Evolutionary conservation across 805 yeast genomes (phyloP), one percentile per base, ranked within the genome.

Genomic region (Saccharomycopsis schoenii): DNA sequence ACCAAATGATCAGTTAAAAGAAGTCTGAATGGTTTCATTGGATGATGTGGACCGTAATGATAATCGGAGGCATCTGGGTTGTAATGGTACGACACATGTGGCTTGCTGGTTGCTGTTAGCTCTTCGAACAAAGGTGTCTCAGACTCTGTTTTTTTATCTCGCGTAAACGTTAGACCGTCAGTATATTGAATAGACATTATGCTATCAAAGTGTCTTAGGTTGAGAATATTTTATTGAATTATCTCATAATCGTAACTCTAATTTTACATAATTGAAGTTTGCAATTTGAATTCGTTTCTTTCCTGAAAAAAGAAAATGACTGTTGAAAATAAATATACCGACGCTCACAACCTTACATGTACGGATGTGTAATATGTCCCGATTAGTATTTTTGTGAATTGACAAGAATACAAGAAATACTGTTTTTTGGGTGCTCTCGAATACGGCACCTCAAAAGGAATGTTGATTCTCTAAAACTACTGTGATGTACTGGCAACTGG

Each of bases 21-120:
- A 64, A 94, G 77, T 66, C 99, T 77, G 72, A 92, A 89, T 15
- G 99, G 99, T 72, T 93, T 93, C 99, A 93, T 93, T n/a, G 99
- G 99, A 73, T 93, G 99, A 63, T 84, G 82, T 1, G 89, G 88
- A 17, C 99, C 99, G 72, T 89, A 92, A 69, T 92, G 97, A 72
- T 85, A 92, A 65, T 83, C 81, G 1, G 89, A 79, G 0, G 86
- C 96, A 59, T 85, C 83, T 29, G 91, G 88, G 71, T 91, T 91
- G 73, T 81, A 89, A 72, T 91, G 97, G 73, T 91, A 91, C 9
- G 96, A 89, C 0, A 91, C 97, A 68, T 82, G 74, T 2, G 85
- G 84, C 12, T 74, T 74, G 62, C 78, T 77, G 19, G 76, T 67
- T 1, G 77, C 72, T 58, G 75, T 72, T 62, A 75, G 69, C 36